Base-by-base conservation (phyloP, 1,284 basidiomycete species). In the Sporisorium graminicola region DNA sequence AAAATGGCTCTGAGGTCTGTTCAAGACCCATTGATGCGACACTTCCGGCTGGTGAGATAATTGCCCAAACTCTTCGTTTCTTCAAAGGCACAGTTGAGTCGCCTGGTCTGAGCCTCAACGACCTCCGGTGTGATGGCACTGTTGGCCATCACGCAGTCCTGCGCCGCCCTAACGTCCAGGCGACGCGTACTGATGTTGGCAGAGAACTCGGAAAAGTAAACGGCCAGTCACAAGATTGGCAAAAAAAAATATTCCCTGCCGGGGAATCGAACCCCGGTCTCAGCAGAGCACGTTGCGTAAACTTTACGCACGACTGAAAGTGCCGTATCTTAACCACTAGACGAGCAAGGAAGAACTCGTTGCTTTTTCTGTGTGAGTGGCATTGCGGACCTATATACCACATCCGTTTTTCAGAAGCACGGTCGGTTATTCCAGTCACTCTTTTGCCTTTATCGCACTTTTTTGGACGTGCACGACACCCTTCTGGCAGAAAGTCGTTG, bases 261-360 rank as follows among this genome's bases (percentile, higher is more conserved):
- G 66, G 72, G 72, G 66, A 74, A 64, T 74, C 72, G 72, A 74
- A 74, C 72, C 72, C 66, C 72, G 72, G 64, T 66, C 72, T 70
- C 4, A 60, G 52, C 65, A 56, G 58, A 2, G 16, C 49, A 8
- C 10, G 14, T 47, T 26, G 27, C 33, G 16, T 7, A 31, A 35
- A 7, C 31, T 10, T 53, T 40, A 40, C 16, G 18, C 4, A 40
- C n/a, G n/a, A 18, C 2, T 40, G 50, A 60, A 46, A 53, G 42
- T 52, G 51, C 50, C 58, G 12, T 59, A 59, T 59, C 51, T 40
- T 59, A 16, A 52, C 58, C 58, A 20, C 44, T 59, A 40, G 51
- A 59, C 58, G 51, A 59, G 26, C 49, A 31, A 29, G 58, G 58
- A 58, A 9, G 42, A 31, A 2, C 12, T 14, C 1, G 14, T 49